phyloP scores from a whole-genome alignment of 2,329 filamentous ascomycete species.

The Chaetothyriales sp. region DNA sequence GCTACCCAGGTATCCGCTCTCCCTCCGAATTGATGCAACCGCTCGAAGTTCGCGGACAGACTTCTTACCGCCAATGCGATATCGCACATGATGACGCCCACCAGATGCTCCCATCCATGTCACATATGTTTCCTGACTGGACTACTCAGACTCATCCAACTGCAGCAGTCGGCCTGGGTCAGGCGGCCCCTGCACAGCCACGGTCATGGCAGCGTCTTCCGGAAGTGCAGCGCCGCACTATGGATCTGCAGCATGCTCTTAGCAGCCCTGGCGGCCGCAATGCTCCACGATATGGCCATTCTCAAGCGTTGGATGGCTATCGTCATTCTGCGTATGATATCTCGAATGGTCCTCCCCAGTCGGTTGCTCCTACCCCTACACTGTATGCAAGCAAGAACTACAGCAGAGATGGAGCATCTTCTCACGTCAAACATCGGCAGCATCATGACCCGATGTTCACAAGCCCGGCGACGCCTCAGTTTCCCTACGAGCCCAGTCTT shows the following conservation, averaged over 20 bases:
- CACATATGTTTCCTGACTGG: not conserved
- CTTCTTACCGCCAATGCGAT: not conserved
- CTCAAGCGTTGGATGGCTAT: not conserved
- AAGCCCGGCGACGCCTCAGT: not conserved
- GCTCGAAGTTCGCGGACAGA: not conserved
- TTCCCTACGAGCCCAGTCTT: not conserved
- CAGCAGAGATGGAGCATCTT: not conserved
- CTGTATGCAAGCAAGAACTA: not conserved
- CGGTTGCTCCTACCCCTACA: not conserved
- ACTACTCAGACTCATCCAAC: not conserved
- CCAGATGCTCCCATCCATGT: not conserved
- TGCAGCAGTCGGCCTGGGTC: not conserved
- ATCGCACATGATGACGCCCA: not conserved
- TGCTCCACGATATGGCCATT: not conserved
- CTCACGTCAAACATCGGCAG: not conserved
- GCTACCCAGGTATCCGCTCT: not conserved
- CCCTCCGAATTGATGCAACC: not conserved
- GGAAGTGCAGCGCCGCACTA: not conserved
- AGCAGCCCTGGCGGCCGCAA: not conserved
- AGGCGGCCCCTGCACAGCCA: too few species aligned
- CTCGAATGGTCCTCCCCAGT: not conserved
- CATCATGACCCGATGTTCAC: not conserved
- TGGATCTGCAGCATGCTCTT: not conserved
- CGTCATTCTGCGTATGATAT: not conserved
- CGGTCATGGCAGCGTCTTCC: not conserved